phyloP scores from a whole-genome alignment of 306 rosid genomes.

The Nissolia schottii region DNA sequence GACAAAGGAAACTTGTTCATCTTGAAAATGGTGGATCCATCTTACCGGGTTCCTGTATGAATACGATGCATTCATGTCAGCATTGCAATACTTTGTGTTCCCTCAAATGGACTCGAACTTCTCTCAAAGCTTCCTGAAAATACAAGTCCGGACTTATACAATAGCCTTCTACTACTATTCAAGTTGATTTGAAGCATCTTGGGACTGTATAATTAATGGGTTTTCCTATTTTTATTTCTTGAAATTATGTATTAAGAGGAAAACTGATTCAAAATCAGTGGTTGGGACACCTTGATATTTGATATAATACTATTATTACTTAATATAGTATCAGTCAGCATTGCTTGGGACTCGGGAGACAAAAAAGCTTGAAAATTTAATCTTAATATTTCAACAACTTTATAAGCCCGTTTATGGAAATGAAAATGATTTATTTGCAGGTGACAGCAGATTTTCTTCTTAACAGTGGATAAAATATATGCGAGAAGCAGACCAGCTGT shows the following conservation, averaged over 20 bases:
- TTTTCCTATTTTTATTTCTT: not conserved
- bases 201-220: not conserved
- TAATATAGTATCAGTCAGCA: not conserved
- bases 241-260: not conserved
- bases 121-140: not conserved
- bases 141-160: not conserved
- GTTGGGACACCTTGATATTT: not conserved
- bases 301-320: no score
- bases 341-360: not conserved
- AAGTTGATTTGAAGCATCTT: constrained; percentile 15
- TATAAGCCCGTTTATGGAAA: not conserved
- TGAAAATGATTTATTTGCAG: not conserved
- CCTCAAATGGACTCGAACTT: not conserved
- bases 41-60: constrained; percentile 65
- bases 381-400: not conserved
- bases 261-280: not conserved
- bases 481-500: not conserved
- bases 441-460: not conserved
- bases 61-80: constrained; percentile 20
- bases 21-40: constrained; percentile 80
- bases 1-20: constrained; percentile 90
- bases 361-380: not conserved
- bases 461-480: not conserved
- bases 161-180: not conserved
- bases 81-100: not conserved